Conservation (phyloP, 345 rosid species). For the Nephelium lappaceum region DNA sequence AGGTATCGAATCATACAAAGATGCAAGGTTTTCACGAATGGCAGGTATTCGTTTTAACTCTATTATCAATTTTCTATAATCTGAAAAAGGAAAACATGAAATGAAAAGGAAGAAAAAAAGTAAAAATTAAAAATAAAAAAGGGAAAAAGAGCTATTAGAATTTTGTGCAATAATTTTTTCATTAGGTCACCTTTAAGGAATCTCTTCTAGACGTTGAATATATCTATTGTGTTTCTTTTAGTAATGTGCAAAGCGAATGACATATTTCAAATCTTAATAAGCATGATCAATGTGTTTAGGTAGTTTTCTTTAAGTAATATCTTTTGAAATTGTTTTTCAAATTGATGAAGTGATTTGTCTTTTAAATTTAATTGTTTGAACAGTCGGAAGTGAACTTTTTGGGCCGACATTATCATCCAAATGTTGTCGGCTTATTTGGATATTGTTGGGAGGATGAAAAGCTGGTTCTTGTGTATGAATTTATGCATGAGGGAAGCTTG, state of each 20-base stretch:
- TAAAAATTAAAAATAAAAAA: too few species aligned
- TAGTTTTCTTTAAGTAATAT: neutral
- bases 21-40: constrained; percentile 74
- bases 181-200: too few species aligned
- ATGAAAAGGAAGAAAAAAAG: too few species aligned
- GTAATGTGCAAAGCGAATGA: too few species aligned
- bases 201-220: too few species aligned
- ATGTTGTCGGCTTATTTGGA: constrained; percentile 71
- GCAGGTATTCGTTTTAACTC: constrained; percentile 49
- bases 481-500: constrained; percentile 74
- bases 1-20: constrained; percentile 64
- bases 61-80: too few species aligned
- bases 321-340: neutral
- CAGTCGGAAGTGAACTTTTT: constrained; percentile 86
- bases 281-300: too few species aligned
- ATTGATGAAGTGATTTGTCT: neutral
- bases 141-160: too few species aligned
- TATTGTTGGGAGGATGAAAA: constrained; percentile 78
- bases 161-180: too few species aligned
- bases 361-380: constrained; percentile 14
- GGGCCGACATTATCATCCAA: constrained; percentile 78
- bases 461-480: constrained; percentile 79
- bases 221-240: too few species aligned
- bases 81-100: too few species aligned
- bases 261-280: too few species aligned